Conservation (phyloP, 2,329 filamentous ascomycete species). For the Aplosporella prunicola region DNA sequence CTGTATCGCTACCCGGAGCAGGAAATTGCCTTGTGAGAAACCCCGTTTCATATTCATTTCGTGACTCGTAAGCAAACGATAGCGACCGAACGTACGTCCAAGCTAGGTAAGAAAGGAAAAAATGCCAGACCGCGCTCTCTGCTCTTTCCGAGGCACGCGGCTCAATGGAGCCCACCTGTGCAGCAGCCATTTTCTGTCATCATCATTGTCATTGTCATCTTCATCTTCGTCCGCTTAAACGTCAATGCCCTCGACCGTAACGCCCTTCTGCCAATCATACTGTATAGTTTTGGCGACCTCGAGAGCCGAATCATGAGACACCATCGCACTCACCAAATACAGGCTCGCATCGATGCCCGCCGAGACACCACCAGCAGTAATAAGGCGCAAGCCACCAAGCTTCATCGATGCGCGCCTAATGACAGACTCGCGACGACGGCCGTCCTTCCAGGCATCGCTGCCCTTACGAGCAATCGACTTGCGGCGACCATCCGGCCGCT, state of each 20-base stretch:
- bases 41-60: too few species aligned
- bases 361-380: conserved; percentile 70
- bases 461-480: conserved; percentile 57
- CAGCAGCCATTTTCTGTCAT: too few species aligned
- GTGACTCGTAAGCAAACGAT: too few species aligned
- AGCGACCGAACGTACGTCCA: too few species aligned
- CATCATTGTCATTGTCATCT: too few species aligned
- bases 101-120: too few species aligned
- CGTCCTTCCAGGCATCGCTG: conserved; percentile 70
- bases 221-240: too few species aligned
- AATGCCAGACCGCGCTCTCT: too few species aligned
- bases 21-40: too few species aligned
- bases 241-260: conserved; percentile 76
- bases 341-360: conserved; percentile 74
- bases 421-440: conserved; percentile 68
- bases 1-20: too few species aligned
- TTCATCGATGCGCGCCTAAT: conserved; percentile 68
- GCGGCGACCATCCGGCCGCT: conserved; percentile 47
- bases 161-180: too few species aligned
- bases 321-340: conserved; percentile 76
- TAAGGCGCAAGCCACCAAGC: conserved; percentile 58
- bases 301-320: conserved; percentile 64
- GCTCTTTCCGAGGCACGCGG: too few species aligned
- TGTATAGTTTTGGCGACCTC: conserved; percentile 69
- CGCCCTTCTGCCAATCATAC: conserved; percentile 77